These are phyloP conservation scores for Pseudogymnoascus sp. DNA, from an alignment of 2,329 filamentous ascomycete genomes.

Conservation along the genomic window DNA sequence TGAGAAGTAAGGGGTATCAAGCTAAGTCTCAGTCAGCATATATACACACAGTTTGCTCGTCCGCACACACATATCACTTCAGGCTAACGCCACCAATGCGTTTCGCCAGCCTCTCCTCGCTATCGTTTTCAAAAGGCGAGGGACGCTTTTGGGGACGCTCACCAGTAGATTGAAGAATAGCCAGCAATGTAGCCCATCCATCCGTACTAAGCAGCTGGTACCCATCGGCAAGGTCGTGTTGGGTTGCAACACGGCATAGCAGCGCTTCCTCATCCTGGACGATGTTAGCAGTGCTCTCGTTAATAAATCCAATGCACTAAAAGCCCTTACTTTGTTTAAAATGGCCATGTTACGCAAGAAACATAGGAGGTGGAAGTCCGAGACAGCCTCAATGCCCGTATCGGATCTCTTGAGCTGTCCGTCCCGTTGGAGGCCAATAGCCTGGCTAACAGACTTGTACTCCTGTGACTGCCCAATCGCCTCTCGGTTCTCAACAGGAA, in stretches of 20 bases:
- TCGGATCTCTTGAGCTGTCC: slow-evolving; percentile 50
- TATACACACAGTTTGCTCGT: background rate
- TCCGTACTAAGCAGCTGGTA: slow-evolving; percentile 77
- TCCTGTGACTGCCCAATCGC: slow-evolving; percentile 82
- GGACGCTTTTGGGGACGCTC: slow-evolving; percentile 81
- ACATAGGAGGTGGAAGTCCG: slow-evolving; percentile 90
- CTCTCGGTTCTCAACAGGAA: slow-evolving; percentile 88
- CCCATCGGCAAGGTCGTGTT: slow-evolving; percentile 71
- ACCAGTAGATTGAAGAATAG: slow-evolving; percentile 94
- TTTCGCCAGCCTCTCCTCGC: slow-evolving; percentile 47
- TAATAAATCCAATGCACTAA: slow-evolving; percentile 16
- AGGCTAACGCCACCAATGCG: slow-evolving; percentile 59
- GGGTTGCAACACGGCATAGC: slow-evolving; percentile 75
- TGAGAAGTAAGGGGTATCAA: slow-evolving; percentile 7
- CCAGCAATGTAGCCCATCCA: slow-evolving; percentile 89
- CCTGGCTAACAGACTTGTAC: slow-evolving; percentile 55
- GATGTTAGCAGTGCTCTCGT: slow-evolving; percentile 17
- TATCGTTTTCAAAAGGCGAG: slow-evolving; percentile 29
- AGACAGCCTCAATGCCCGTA: slow-evolving; percentile 60
- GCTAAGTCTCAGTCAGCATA: background rate
- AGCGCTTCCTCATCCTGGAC: slow-evolving; percentile 78
- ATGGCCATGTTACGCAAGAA: slow-evolving; percentile 76
- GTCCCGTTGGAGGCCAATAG: slow-evolving; percentile 53
- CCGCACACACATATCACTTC: slow-evolving; percentile 23
- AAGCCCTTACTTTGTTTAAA: slow-evolving; percentile 65